Evolutionary conservation across 352 stramenopile genomes (phyloP), one percentile per base, ranked within the genome.

Genomic region (Aphanomyces astaci): DNA sequence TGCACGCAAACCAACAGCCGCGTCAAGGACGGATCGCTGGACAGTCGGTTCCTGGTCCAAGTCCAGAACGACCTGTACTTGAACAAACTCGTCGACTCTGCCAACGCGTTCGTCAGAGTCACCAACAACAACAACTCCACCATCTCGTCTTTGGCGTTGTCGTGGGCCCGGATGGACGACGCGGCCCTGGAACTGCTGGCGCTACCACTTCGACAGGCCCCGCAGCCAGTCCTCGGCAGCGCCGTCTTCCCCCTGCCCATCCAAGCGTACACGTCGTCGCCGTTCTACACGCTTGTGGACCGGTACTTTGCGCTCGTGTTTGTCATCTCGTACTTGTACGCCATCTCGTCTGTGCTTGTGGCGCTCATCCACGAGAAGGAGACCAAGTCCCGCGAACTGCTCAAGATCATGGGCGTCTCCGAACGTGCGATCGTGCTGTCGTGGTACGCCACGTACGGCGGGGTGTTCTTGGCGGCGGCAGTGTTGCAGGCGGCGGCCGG

Each of bases 371-470:
- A 65, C 2, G 77, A 84, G 63, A 69, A 67, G 24, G 72, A 81
- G 59, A 75, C 19, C 51, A 30, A 32, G 2, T n/a, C 19, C 11
- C 85, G 94, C 57, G 94, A 98, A 66, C 82, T 90, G 4, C 90
- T 98, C 77, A 78, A 87, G 5, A 98, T 98, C 64, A 89, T 98
- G 67, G 94, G 94, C 19, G 76, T 97, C 25, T 64, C 75, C 9
- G 81, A 92, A 32, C n/a, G 25, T 3, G 57, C 76, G 48, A 75
- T 90, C 19, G 73, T 89, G 48, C 19, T 62, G 17, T 75, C 79
- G 2, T 92, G 84, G 84, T 72, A 96, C 4, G 30, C 97, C 36
- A 94, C 86, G 9, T 97, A 96, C 53, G 9, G 92, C 2, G 66
- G 73, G 31, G 74, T 92, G 2, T 71, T 88, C 27, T 25, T 86